phyloP scores from a whole-genome alignment of 164 flowering plant genomes.

The Magnolia changhungtana region DNA sequence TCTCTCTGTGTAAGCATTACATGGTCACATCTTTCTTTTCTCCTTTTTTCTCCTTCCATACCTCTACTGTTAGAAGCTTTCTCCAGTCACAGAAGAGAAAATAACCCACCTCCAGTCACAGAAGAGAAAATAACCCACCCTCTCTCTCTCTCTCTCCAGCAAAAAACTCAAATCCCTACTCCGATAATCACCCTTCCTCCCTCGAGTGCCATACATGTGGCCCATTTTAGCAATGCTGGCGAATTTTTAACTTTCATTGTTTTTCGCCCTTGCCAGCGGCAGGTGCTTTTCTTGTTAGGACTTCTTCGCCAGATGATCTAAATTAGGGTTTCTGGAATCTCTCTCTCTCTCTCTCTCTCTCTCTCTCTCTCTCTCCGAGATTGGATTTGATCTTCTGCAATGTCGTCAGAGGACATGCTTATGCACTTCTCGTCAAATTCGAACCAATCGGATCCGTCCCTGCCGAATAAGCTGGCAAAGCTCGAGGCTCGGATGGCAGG shows the following conservation, averaged over 20 bases:
- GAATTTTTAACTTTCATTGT: slow-evolving; percentile 1
- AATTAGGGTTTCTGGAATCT: slow-evolving; percentile 14
- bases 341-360: neutral
- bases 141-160: neutral
- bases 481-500: slow-evolving; percentile 95
- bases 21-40: neutral
- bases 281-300: neutral
- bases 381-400: neutral
- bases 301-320: slow-evolving; percentile 8
- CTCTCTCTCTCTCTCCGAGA: neutral
- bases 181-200: no score
- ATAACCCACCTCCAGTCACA: neutral
- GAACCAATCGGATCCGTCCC: slow-evolving; percentile 81
- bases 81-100: neutral
- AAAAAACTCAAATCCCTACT: no score
- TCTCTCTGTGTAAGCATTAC: neutral
- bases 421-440: slow-evolving; percentile 83
- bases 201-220: neutral
- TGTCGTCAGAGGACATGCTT: slow-evolving; percentile 74
- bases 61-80: neutral
- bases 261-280: neutral
- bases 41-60: neutral
- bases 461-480: slow-evolving; percentile 86
- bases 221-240: neutral
- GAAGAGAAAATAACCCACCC: neutral